phyloP scores from a whole-genome alignment of 305 asterid genomes.

The Rubia tinctorum region DNA sequence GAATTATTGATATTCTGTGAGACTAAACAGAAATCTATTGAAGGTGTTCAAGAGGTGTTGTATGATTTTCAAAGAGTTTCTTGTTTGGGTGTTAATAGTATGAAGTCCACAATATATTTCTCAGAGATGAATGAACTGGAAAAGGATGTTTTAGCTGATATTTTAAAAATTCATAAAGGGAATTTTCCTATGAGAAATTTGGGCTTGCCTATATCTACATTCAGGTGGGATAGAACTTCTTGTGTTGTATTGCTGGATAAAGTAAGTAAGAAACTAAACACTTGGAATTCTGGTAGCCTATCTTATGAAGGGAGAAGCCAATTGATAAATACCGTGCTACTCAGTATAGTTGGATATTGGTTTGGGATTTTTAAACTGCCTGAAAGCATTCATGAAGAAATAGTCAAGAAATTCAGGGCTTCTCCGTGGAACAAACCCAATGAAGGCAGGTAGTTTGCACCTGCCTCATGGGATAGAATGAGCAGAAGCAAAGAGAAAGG shows the following conservation, averaged over 20 bases:
- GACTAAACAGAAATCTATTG: not conserved
- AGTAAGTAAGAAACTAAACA: no score
- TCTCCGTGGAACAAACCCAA: not conserved
- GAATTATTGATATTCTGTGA: not conserved
- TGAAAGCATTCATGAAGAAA: not conserved
- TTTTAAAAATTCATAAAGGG: not conserved
- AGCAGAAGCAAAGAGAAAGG: no score
- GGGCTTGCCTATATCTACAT: no score
- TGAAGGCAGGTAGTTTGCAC: not conserved
- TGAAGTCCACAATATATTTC: no score
- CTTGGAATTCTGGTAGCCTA: not conserved
- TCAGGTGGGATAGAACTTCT: not conserved
- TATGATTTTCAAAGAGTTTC: not conserved
- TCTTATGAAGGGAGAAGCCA: not conserved
- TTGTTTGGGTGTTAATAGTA: not conserved
- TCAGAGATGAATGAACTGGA: not conserved
- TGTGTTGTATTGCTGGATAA: not conserved
- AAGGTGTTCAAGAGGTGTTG: not conserved
- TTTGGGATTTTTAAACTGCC: not conserved
- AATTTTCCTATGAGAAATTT: no score
- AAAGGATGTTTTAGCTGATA: not conserved
- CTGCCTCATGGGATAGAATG: no score
- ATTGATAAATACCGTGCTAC: fast-evolving
- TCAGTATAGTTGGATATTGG: not conserved
- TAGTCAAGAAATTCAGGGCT: not conserved